phyloP scores from a whole-genome alignment of 2,329 filamentous ascomycete genomes.

The Fusarium oxysporum region DNA sequence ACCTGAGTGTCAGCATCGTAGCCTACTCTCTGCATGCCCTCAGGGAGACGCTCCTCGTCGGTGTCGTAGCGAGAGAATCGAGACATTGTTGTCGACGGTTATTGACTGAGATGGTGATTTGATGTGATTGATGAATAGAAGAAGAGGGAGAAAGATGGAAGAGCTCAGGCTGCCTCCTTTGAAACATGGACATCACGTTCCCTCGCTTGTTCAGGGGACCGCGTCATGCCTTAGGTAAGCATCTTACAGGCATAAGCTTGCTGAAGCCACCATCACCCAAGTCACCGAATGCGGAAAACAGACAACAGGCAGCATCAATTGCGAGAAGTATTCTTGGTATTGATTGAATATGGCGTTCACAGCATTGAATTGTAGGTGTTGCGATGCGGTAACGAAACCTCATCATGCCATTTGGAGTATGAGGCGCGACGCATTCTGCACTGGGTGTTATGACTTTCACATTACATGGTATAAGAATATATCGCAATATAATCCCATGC shows the following conservation, averaged over 20 bases:
- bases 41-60: conserved; percentile 65
- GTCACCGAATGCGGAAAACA: background rate
- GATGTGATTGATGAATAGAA: background rate
- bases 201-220: conserved; percentile 26
- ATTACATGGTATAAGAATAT: background rate
- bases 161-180: conserved; percentile 3
- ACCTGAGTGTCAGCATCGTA: conserved; percentile 67
- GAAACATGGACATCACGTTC: conserved; percentile 25
- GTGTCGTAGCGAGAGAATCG: conserved; percentile 58
- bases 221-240: conserved; percentile 40
- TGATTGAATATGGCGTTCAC: background rate
- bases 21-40: conserved; percentile 65
- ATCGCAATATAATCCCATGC: background rate
- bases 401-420: too few relatives aligned
- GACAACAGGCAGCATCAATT: background rate
- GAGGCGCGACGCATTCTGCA: too few relatives aligned
- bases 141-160: background rate
- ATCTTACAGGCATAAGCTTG: background rate
- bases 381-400: too few relatives aligned
- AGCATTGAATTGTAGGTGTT: background rate
- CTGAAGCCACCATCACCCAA: background rate
- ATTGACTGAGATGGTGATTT: background rate
- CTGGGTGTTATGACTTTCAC: background rate
- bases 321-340: background rate
- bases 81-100: conserved; percentile 48